phyloP scores from a whole-genome alignment of 2,329 filamentous ascomycete genomes.

The Clonostachys solani region DNA sequence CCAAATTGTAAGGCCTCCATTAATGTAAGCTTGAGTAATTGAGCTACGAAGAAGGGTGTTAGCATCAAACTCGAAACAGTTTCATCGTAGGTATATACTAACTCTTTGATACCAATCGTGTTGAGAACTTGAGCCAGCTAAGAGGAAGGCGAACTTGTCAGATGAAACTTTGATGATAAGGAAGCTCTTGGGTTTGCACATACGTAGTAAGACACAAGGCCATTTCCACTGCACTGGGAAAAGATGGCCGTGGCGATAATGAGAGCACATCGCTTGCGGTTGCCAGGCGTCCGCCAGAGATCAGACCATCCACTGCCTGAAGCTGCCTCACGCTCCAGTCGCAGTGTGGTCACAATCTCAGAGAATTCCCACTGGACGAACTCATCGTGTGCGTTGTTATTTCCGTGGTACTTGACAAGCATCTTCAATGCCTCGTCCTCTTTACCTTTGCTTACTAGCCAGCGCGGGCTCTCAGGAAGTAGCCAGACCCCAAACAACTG shows the following conservation, averaged over 20 bases:
- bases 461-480: conserved; percentile 39
- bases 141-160: no score
- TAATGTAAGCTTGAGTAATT: conserved; percentile 17
- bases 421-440: conserved; percentile 2
- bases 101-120: conserved; percentile 15
- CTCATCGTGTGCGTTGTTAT: conserved; percentile 4
- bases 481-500: conserved; percentile 4
- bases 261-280: conserved; percentile 9
- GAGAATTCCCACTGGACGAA: conserved; percentile 8
- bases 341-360: conserved; percentile 9
- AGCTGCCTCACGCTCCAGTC: conserved; percentile 1
- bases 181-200: no score
- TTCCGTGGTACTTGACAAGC: conserved; percentile 10
- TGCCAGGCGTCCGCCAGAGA: conserved; percentile 3
- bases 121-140: conserved; percentile 14
- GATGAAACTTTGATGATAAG: no score
- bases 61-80: no score
- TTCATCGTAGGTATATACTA: no score
- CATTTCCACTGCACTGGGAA: conserved; percentile 13
- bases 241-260: conserved; percentile 12
- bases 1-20: conserved; percentile 18
- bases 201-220: conserved; percentile 25
- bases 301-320: conserved; percentile 1
- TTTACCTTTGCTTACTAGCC: conserved; percentile 21
- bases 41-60: conserved; percentile 9